Percentiles rank a stretch among this genome's conserved stretches.
These are phyloP conservation scores for Macadamia integrifolia DNA, from an alignment of 164 flowering plant species.

Conservation along the genomic window DNA sequence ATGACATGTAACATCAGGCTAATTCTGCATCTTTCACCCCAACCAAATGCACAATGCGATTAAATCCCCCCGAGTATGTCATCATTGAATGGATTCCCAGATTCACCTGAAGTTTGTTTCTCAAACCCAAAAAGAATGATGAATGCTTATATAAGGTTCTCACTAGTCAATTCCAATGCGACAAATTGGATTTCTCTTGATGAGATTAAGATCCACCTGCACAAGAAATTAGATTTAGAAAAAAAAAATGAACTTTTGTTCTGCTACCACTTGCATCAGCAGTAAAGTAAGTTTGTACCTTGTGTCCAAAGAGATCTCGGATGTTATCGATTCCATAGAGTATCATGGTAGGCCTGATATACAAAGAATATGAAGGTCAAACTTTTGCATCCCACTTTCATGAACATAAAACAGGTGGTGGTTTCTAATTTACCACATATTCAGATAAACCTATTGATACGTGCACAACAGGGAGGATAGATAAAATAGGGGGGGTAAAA, in stretches of 20 bases:
- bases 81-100: background rate
- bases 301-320: conserved; percentile 94
- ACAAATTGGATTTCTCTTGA: conserved; percentile 31
- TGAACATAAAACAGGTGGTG: background rate
- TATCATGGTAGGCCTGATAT: conserved; percentile 89
- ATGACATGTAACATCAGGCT: too few relatives aligned
- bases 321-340: conserved; percentile 86
- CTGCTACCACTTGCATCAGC: background rate
- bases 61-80: too few relatives aligned
- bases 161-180: conserved; percentile 24
- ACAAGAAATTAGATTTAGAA: background rate
- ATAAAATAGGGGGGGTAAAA: too few relatives aligned
- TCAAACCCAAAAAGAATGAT: background rate
- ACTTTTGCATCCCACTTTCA: background rate
- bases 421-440: background rate
- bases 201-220: conserved; percentile 35
- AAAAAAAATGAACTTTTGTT: background rate
- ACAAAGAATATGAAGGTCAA: conserved; percentile 9
- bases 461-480: too few relatives aligned
- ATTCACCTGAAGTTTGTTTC: background rate
- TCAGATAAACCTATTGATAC: background rate
- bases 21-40: too few relatives aligned
- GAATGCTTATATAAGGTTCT: background rate
- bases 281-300: conserved; percentile 36
- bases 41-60: too few relatives aligned